Evolutionary conservation across 441 rosid species (phyloP).

Genomic region (Euphorbia celastroides): DNA sequence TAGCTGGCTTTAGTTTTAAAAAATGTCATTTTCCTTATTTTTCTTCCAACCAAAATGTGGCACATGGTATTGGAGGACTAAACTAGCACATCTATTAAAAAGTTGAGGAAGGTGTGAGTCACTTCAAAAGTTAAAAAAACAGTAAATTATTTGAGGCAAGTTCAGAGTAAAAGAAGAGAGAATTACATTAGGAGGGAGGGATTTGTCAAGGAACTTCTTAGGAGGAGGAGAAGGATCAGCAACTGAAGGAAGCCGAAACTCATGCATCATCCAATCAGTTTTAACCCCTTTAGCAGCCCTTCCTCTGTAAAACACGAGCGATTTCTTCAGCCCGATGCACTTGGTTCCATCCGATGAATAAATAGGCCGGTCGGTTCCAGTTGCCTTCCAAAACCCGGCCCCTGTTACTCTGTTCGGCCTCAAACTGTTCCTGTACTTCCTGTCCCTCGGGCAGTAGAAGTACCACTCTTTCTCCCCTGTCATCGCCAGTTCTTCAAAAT

Average conservation of each 20-base stretch:
- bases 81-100: no score
- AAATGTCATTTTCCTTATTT: no score
- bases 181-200: conserved; percentile 52
- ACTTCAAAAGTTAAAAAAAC: no score
- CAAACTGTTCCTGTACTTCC: conserved; percentile 82
- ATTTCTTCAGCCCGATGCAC: conserved; percentile 89
- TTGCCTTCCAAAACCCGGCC: conserved; percentile 95
- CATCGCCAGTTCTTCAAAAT: conserved; percentile 45
- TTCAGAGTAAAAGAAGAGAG: no score
- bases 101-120: no score
- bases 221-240: conserved; percentile 45
- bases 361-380: conserved; percentile 91
- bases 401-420: conserved; percentile 91
- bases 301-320: conserved; percentile 87
- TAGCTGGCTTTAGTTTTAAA: no score
- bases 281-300: conserved; percentile 92
- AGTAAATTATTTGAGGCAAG: no score
- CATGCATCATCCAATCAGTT: conserved; percentile 99
- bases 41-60: no score
- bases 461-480: conserved; percentile 93
- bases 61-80: no score
- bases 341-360: conserved; percentile 63
- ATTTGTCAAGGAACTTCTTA: conserved; percentile 56
- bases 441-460: conserved; percentile 84
- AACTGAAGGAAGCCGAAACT: conserved; percentile 75